Conservation (phyloP, 352 stramenopile species). For the Phytophthora crassamura region DNA sequence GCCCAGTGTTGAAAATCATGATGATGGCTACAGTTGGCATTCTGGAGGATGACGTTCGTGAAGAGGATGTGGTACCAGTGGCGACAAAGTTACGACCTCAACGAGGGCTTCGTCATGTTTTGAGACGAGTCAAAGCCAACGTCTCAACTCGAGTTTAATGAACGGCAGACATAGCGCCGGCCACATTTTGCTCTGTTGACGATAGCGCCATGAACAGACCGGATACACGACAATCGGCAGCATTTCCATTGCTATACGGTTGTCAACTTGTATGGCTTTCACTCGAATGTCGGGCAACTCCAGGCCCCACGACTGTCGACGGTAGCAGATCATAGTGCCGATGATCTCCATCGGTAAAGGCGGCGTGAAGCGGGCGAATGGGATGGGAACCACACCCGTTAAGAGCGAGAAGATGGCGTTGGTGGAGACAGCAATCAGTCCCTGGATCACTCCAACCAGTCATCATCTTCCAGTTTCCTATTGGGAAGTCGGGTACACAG, state of each 20-base stretch:
- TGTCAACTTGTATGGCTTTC: constrained; percentile 2
- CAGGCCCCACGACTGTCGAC: neutral
- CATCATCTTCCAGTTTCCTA: constrained; percentile 5
- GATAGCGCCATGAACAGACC: constrained; percentile 29
- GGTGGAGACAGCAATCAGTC: constrained; percentile 12
- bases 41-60: constrained; percentile 37
- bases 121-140: constrained; percentile 20
- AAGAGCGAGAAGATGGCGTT: constrained; percentile 18
- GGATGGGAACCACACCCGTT: constrained; percentile 33
- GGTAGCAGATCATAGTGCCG: neutral
- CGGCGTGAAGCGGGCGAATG: constrained; percentile 26
- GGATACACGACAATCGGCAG: constrained; percentile 35
- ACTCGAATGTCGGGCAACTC: neutral
- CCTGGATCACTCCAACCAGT: neutral
- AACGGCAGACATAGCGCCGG: constrained; percentile 35
- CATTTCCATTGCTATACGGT: constrained; percentile 6
- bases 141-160: constrained; percentile 30
- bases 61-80: constrained; percentile 51
- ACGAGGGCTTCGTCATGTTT: constrained; percentile 29
- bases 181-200: constrained; percentile 14
- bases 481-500: constrained; percentile 24
- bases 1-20: constrained; percentile 15
- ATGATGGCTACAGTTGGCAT: constrained; percentile 33
- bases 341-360: constrained; percentile 11
- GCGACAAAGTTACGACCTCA: constrained; percentile 10